Evolutionary conservation across 306 rosid genomes (phyloP), one percentile per base, ranked within the genome.

Genomic region (Casuarina equisetifolia): DNA sequence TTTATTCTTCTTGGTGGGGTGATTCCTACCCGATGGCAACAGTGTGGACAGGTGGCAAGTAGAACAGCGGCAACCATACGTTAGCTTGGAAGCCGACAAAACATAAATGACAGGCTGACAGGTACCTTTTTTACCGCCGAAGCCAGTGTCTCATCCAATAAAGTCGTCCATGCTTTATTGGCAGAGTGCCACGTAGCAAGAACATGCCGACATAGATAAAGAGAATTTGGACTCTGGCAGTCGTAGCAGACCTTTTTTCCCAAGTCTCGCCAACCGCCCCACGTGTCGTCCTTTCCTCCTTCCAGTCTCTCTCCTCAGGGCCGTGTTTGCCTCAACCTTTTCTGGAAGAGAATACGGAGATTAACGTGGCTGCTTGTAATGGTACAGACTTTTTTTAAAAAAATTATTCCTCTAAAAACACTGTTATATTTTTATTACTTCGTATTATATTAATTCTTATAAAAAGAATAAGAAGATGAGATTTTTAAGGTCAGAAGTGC

Each of bases 281-380:
- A 86, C 86, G 85, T 80, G 89, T 81, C 87, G 55, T 9, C 58
- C 90, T 79, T 80, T 80, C 40, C 72, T 36, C 64, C 9, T 12
- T n/a, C 0, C 2, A 5, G 53, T 54, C 67, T 13, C 46, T 42
- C 5, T 46, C 4, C 32, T 25, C 13, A 19, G 53, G 49, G 69
- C 64, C 73, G 59, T 46, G 76, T 82, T 74, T 74, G 77, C 9
- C 49, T 77, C 9, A 58, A 81, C 50, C 38, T 75, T 58, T n/a
- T 40, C 40, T 39, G 3, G 49, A 40, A 16, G 8, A 32, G 4
- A 9, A 66, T 35, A 40, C 13, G 16, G 8, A 40, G 39, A 25
- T 1, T 64, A 39, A 39, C 70, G 45, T 64, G 70, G 43, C 32
- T 25, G 32, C 32, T 25, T 25, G 32, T 25, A 25, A 25, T 25